Conservation (phyloP, 352 stramenopile genomes). For the Phytopythium mirpurense region DNA sequence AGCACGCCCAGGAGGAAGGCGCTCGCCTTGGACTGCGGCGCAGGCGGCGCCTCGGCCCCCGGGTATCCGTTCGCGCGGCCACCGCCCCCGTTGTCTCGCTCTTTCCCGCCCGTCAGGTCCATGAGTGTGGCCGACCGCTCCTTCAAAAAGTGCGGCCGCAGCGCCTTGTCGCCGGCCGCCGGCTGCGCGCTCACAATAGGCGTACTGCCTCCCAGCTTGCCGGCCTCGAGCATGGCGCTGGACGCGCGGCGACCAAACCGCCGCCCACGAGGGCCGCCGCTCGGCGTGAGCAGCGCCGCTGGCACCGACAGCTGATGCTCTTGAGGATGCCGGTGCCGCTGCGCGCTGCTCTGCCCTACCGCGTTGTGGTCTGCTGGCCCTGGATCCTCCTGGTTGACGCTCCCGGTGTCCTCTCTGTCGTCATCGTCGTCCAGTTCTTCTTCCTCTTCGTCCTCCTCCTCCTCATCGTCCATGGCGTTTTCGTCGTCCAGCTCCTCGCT, state of each 20-base stretch:
- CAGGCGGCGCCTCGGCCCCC: slow-evolving; percentile 5
- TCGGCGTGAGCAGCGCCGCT: neutral
- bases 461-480: slow-evolving; percentile 9
- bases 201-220: neutral
- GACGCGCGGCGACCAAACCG: neutral
- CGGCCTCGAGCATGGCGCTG: neutral
- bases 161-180: slow-evolving; percentile 27
- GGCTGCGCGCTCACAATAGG: neutral
- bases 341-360: neutral
- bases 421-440: slow-evolving; percentile 7
- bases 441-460: slow-evolving; percentile 15
- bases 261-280: neutral
- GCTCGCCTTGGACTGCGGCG: slow-evolving; percentile 50
- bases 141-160: slow-evolving; percentile 45
- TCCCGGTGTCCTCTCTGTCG: neutral
- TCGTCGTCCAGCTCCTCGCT: slow-evolving; percentile 15
- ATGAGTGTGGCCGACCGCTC: slow-evolving; percentile 43
- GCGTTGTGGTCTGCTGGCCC: neutral
- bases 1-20: slow-evolving; percentile 49
- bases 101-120: slow-evolving; percentile 13
- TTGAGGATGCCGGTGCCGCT: neutral
- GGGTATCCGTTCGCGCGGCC: no score
- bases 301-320: neutral
- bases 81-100: no score
- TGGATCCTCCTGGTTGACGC: neutral